phyloP scores from a whole-genome alignment of 768 basidiomycete genomes.

The Lactarius vividus region DNA sequence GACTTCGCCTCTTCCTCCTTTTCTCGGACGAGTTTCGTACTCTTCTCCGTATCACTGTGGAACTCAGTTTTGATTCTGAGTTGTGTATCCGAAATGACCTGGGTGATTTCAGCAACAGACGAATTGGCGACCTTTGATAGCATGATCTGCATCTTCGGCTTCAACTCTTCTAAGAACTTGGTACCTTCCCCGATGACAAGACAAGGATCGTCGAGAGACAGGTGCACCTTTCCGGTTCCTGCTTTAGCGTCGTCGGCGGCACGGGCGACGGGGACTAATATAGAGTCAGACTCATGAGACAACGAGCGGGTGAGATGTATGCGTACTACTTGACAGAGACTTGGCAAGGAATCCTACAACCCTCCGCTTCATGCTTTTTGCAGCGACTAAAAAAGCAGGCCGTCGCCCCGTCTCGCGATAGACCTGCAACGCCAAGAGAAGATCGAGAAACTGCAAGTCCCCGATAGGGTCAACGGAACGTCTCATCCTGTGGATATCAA shows the following conservation, averaged over 20 bases:
- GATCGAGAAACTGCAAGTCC: constrained; percentile 79
- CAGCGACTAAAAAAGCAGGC: constrained; percentile 84
- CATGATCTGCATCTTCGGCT: constrained; percentile 80
- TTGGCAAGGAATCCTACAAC: constrained; percentile 74
- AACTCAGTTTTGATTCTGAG: constrained; percentile 85
- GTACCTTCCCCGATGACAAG: constrained; percentile 81
- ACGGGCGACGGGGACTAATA: constrained; percentile 84
- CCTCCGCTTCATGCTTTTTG: constrained; percentile 78
- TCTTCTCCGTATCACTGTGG: constrained; percentile 73
- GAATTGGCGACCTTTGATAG: constrained; percentile 79
- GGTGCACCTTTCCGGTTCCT: constrained; percentile 67
- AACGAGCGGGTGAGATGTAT: constrained; percentile 13
- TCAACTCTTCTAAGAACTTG: constrained; percentile 68
- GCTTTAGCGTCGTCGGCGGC: constrained; percentile 82
- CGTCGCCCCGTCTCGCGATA: constrained; percentile 76
- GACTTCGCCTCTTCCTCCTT: constrained; percentile 57
- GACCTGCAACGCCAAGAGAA: constrained; percentile 78
- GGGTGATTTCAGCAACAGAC: constrained; percentile 75
- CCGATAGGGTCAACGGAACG: constrained; percentile 4
- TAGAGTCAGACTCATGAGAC: neutral
- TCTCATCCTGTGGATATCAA: neutral
- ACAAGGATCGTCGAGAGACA: constrained; percentile 76
- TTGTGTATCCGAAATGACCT: constrained; percentile 86
- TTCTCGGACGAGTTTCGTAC: constrained; percentile 63
- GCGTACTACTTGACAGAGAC: constrained; percentile 83